phyloP scores from a whole-genome alignment of 305 asterid species.

The Lippia alba region DNA sequence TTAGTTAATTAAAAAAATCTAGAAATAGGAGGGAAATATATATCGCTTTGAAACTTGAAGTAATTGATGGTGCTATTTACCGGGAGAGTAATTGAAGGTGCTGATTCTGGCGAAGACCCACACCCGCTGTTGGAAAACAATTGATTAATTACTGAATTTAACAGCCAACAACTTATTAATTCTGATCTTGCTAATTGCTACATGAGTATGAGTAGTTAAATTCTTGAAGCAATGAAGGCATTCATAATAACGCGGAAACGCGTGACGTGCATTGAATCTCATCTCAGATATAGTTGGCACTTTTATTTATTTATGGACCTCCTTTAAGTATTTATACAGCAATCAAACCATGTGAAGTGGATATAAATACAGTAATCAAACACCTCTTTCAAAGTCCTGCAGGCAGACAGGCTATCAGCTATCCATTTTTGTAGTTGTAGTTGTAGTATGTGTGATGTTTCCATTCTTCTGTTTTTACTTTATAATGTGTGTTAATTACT shows the following conservation, averaged over 20 bases:
- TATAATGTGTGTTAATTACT: not conserved
- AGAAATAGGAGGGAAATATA: too few species aligned
- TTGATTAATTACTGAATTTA: too few species aligned
- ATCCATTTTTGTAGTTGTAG: slow-evolving; percentile 19
- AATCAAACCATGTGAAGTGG: too few species aligned
- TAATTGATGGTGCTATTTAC: not conserved
- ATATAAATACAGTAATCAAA: not conserved
- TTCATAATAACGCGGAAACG: slow-evolving; percentile 44
- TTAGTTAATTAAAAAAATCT: too few species aligned
- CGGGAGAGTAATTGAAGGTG: not conserved
- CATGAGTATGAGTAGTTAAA: not conserved
- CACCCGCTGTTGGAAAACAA: not conserved
- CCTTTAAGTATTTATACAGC: too few species aligned
- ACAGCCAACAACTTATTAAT: too few species aligned
- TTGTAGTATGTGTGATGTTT: slow-evolving; percentile 18
- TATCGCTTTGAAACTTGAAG: too few species aligned
- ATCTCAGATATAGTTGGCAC: slow-evolving; percentile 28
- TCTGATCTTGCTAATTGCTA: too few species aligned
- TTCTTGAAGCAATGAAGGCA: not conserved
- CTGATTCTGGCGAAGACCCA: not conserved
- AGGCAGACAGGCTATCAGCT: too few species aligned
- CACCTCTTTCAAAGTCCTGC: too few species aligned
- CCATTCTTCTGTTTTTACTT: too few species aligned
- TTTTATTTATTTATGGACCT: too few species aligned
- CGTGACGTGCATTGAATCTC: slow-evolving; percentile 46